Evolutionary conservation across 495 filamentous ascomycete genomes (phyloP).

Genomic region (Opeltia flavorubescens): DNA sequence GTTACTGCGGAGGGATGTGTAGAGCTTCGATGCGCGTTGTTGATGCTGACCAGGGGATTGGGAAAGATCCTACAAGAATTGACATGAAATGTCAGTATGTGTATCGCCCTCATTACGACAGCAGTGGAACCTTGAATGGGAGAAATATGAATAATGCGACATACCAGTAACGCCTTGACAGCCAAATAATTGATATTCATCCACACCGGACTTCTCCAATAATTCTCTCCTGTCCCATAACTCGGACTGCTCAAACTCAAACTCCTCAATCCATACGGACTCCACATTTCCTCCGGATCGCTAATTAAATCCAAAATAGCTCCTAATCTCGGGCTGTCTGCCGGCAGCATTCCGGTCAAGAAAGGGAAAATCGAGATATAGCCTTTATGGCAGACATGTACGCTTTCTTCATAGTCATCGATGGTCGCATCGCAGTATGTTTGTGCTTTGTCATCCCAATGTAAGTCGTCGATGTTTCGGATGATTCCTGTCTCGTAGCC

Average conservation of each 20-base stretch:
- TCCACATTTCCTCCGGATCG: constrained; percentile 75
- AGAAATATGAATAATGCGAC: neutral
- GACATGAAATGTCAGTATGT: neutral
- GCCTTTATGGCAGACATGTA: constrained; percentile 87
- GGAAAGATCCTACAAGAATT: neutral
- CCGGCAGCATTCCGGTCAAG: constrained; percentile 60
- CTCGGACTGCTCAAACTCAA: constrained; percentile 68
- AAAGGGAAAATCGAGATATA: constrained; percentile 94
- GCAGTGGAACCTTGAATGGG: neutral
- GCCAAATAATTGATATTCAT: constrained; percentile 95
- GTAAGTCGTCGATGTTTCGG: constrained; percentile 82
- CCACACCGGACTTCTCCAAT: constrained; percentile 93
- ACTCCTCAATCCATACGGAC: constrained; percentile 67
- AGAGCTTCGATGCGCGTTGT: constrained; percentile 54
- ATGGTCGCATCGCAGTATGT: constrained; percentile 93
- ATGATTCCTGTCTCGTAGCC: constrained; percentile 64
- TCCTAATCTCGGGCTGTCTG: constrained; percentile 59
- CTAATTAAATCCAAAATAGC: constrained; percentile 60
- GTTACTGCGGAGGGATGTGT: constrained; percentile 63
- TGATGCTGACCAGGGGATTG: constrained; percentile 47
- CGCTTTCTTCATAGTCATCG: constrained; percentile 41
- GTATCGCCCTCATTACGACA: too few species aligned
- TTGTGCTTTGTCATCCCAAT: constrained; percentile 68
- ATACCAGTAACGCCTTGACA: constrained; percentile 66
- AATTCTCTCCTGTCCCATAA: constrained; percentile 84